Evolutionary conservation across 176 grass and related monocot genomes (phyloP).

Genomic region (Zizania latifolia): DNA sequence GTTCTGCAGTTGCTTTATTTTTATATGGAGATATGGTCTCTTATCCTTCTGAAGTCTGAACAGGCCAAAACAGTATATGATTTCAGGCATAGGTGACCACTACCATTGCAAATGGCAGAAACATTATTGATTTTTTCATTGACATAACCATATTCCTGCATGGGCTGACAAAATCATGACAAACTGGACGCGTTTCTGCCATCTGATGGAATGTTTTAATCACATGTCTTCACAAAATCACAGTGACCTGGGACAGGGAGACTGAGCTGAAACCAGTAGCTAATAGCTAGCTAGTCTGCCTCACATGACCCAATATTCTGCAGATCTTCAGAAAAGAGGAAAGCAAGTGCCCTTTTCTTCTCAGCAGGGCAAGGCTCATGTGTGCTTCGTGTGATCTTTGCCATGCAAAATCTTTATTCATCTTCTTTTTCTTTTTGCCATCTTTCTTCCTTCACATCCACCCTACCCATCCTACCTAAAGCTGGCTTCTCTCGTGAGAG

Average conservation of each 20-base stretch:
- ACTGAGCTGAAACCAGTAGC: neutral
- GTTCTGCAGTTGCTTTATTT: neutral
- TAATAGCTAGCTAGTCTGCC: neutral
- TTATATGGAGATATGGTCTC: neutral
- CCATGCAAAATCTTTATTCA: conserved; percentile 18
- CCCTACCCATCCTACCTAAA: conserved; percentile 23
- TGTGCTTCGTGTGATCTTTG: conserved; percentile 18
- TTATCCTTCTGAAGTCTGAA: neutral
- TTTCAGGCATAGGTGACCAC: neutral
- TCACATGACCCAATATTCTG: conserved; percentile 39
- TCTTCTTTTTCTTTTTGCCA: neutral
- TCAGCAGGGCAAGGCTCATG: conserved; percentile 27
- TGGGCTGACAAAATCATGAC: conserved; percentile 14
- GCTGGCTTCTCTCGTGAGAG: conserved; percentile 37
- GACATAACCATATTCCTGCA: neutral
- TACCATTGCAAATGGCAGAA: neutral
- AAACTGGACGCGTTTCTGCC: neutral
- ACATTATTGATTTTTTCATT: neutral
- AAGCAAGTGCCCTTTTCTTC: conserved; percentile 39
- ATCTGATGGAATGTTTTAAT: neutral
- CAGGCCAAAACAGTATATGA: neutral
- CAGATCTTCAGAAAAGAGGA: conserved; percentile 41
- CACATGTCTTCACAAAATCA: neutral
- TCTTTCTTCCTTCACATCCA: conserved; percentile 25
- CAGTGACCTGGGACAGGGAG: neutral